phyloP scores from a whole-genome alignment of 805 yeast genomes.

The Pichia phayaonensis region DNA sequence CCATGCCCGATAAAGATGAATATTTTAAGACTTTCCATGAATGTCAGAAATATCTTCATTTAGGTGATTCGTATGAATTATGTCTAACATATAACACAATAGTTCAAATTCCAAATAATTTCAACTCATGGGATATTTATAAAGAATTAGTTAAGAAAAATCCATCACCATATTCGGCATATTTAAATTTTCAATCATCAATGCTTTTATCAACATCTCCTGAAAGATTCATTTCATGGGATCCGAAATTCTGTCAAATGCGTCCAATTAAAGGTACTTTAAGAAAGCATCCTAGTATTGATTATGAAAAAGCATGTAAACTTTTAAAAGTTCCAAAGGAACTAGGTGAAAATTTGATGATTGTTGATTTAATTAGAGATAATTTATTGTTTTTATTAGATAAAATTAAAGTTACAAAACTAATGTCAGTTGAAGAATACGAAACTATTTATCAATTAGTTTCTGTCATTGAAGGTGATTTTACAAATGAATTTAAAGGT shows the following conservation, averaged over 20 bases:
- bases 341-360: conserved; percentile 93
- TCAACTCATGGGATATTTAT: conserved; percentile 73
- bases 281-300: conserved; percentile 48
- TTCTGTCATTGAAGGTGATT: conserved; percentile 70
- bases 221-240: conserved; percentile 86
- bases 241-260: conserved; percentile 53
- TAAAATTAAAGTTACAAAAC: conserved; percentile 60
- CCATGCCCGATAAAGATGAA: conserved; percentile 42
- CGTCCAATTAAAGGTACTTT: conserved; percentile 98
- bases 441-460: conserved; percentile 87
- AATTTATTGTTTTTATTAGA: conserved; percentile 67
- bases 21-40: conserved; percentile 49
- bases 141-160: conserved; percentile 61
- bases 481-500: conserved; percentile 45
- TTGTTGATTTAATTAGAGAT: conserved; percentile 90
- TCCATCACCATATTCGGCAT: conserved; percentile 92
- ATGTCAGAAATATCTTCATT: conserved; percentile 60
- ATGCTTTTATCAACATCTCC: conserved; percentile 84
- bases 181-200: conserved; percentile 57
- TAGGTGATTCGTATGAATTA: conserved; percentile 91
- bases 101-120: conserved; percentile 40
- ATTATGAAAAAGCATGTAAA: conserved; percentile 48
- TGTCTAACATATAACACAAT: conserved; percentile 77
- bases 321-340: conserved; percentile 82
- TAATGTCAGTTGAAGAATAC: conserved; percentile 92